Base-by-base conservation (phyloP, 345 rosid genomes). In the Rhizophora apiculata region DNA sequence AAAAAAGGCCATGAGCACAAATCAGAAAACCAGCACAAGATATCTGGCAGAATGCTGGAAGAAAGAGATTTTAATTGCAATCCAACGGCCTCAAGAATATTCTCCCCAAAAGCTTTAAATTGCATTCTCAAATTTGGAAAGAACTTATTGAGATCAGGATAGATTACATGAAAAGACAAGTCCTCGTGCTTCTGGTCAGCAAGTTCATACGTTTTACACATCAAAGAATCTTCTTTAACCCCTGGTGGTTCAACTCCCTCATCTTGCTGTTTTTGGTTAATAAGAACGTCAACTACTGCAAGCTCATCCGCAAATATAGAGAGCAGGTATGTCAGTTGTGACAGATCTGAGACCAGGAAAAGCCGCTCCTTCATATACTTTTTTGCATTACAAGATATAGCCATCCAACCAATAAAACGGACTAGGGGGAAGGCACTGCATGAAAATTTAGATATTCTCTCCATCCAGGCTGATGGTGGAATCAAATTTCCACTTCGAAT, bases 391-490 rank as follows among this genome's bases (percentile, higher is more conserved):
- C 88, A 85, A 71, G 94, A 88, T 77, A 90, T 71, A 49, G 90
- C 96, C 96, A 90, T 90, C 96, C 96, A 90, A 63, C 96, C 96
- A 74, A 90, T 85, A 81, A 86, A 90, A 30, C 90, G 87, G 34
- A 87, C 93, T 72, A 85, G 85, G 52, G 92, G 85, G 19, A 82
- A 86, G 73, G 82, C 72, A 85, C 79, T 85, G 52, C 36, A 63
- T 72, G 94, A 85, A 85, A 90, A 88, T 65, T 73, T 58, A 21
- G 87, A 63, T 82, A 88, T 85, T 80, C 75, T 83, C 70, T 82
- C 79, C 78, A 88, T 76, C 96, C 96, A 90, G 46, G 80, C 88
- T 31, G 88, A 76, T 54, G 87, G 83, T 24, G 92, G 90, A 80
- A 90, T 74, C 73, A 90, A 78, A 53, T 81, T 83, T 66, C 88